These are phyloP conservation scores for Ophiocordyceps camponoti-floridani DNA, from an alignment of 2,329 filamentous ascomycete genomes.

Conservation along the genomic window DNA sequence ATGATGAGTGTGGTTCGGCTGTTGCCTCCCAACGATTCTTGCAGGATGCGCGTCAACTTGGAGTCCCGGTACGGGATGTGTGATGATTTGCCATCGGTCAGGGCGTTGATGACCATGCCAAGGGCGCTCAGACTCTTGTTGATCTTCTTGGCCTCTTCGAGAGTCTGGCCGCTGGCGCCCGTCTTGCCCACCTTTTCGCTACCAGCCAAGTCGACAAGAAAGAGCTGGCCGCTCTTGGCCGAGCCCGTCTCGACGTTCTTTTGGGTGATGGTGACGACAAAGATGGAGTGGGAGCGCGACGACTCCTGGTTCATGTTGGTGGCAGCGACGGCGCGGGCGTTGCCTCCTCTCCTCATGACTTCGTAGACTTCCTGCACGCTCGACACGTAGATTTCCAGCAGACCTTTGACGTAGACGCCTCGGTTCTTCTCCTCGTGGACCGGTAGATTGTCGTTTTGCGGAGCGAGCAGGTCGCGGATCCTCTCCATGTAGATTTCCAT, in stretches of 20 bases:
- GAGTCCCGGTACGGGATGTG: conserved; percentile 96
- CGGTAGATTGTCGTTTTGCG: conserved; percentile 88
- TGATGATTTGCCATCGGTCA: conserved; percentile 93
- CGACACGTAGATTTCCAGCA: conserved; percentile 88
- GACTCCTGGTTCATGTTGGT: conserved; percentile 99
- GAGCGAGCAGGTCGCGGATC: conserved; percentile 81
- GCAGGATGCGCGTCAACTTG: conserved; percentile 88
- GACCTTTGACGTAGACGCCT: conserved; percentile 90
- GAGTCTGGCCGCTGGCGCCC: conserved; percentile 85
- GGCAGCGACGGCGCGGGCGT: conserved; percentile 75
- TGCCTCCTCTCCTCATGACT: conserved; percentile 84
- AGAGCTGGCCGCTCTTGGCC: conserved; percentile 88
- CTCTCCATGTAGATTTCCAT: conserved; percentile 99
- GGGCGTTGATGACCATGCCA: conserved; percentile 95
- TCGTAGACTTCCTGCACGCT: conserved; percentile 93
- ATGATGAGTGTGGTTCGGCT: conserved; percentile 96
- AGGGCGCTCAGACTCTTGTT: conserved; percentile 98
- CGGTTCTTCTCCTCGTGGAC: conserved; percentile 96
- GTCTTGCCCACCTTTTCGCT: conserved; percentile 99
- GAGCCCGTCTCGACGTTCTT: conserved; percentile 96
- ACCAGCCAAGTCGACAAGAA: conserved; percentile 93
- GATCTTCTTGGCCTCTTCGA: conserved; percentile 99
- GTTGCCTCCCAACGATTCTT: conserved; percentile 95
- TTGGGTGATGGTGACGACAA: conserved; percentile 90
- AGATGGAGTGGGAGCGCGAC: conserved; percentile 94